phyloP scores from a whole-genome alignment of 768 basidiomycete genomes.

The Porpolomopsis calyptriformis region DNA sequence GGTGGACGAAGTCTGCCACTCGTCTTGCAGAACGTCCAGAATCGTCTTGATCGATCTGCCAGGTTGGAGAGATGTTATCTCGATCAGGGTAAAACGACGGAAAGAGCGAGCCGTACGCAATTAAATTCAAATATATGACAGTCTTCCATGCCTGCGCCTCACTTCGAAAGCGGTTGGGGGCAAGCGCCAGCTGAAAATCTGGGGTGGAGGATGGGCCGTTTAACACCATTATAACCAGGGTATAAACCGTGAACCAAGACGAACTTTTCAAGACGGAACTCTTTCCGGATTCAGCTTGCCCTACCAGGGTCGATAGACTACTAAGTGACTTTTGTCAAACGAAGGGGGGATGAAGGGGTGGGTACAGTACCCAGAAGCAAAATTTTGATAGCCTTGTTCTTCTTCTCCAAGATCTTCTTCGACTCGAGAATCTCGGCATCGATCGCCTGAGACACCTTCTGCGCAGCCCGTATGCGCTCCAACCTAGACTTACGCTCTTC shows the following conservation, averaged over 20 bases:
- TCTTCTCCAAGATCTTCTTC: conserved; percentile 37
- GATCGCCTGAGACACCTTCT: conserved; percentile 35
- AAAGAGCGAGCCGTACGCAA: conserved; percentile 30
- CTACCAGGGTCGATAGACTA: conserved; percentile 17
- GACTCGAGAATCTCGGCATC: conserved; percentile 36
- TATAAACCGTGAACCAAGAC: neutral
- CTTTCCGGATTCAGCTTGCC: conserved; percentile 56
- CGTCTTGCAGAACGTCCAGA: conserved; percentile 41
- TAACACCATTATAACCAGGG: neutral
- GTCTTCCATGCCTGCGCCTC: conserved; percentile 53
- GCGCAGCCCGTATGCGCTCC: conserved; percentile 30
- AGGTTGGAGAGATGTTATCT: too few species aligned
- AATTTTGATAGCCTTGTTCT: conserved; percentile 43
- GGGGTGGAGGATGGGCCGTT: too few species aligned
- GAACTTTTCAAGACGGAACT: conserved; percentile 42
- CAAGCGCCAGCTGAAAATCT: conserved; percentile 65
- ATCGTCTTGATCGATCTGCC: conserved; percentile 51
- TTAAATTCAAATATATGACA: conserved; percentile 61
- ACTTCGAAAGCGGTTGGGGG: conserved; percentile 46
- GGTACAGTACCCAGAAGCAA: conserved; percentile 38
- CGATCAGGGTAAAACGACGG: neutral
- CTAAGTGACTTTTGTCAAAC: neutral
- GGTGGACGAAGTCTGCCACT: conserved; percentile 18
- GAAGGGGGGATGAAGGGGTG: neutral
- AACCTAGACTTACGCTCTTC: conserved; percentile 25